A percentile compares a stretch with the other conserved stretches of the same genome.
Evolutionary conservation across 208 protist genomes (phyloP).

Genomic region (Wallacemonas sp.): DNA sequence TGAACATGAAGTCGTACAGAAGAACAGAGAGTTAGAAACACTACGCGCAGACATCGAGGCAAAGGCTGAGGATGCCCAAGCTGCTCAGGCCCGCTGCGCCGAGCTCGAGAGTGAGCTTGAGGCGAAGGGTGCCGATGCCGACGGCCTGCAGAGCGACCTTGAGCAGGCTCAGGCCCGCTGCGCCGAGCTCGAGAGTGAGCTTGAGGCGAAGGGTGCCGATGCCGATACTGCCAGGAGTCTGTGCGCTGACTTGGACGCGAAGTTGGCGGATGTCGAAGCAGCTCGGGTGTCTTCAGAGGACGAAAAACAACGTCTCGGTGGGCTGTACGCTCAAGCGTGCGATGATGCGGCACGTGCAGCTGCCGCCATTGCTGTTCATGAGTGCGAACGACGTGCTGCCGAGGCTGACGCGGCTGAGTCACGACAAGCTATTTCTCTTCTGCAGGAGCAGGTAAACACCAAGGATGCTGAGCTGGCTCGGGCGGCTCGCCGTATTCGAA

Average conservation of each 20-base stretch:
- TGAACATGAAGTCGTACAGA: conserved; percentile 5
- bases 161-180: conserved; percentile 10
- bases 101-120: conserved; percentile 20
- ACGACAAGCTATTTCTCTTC: neutral
- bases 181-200: conserved; percentile 12
- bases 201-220: conserved; percentile 6
- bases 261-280: neutral
- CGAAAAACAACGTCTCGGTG: neutral
- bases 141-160: conserved; percentile 10
- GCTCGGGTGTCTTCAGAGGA: neutral
- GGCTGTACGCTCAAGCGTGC: neutral
- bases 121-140: conserved; percentile 16
- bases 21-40: too few relatives aligned
- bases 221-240: too few relatives aligned
- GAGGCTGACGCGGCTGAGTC: neutral
- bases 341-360: neutral
- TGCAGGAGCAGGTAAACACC: neutral
- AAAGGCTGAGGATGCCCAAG: too few relatives aligned
- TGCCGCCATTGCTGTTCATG: neutral
- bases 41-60: too few relatives aligned
- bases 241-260: neutral
- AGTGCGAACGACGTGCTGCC: neutral
- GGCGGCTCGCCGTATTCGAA: neutral
- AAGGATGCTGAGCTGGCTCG: neutral
- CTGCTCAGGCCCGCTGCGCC: conserved; percentile 3